These are phyloP conservation scores for Capronia americana DNA, from an alignment of 2,329 filamentous ascomycete species.

Conservation along the genomic window DNA sequence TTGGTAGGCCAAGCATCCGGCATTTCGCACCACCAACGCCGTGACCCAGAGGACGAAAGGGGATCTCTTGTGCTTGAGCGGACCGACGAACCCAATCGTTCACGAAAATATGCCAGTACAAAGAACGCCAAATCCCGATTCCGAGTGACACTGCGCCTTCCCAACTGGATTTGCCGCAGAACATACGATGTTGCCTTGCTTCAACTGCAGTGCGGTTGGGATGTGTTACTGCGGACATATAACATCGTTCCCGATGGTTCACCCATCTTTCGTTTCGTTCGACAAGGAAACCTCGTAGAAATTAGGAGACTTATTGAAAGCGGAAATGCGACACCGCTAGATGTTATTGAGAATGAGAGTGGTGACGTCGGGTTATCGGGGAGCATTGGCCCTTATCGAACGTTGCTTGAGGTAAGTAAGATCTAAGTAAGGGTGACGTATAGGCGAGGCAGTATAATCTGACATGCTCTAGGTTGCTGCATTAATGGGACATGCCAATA, in stretches of 20 bases:
- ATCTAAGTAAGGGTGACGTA: not conserved
- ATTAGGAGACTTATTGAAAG: slow-evolving; percentile 3
- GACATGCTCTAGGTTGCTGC: slow-evolving; percentile 3
- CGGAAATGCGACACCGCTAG: slow-evolving; percentile 11
- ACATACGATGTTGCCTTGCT: slow-evolving; percentile 2
- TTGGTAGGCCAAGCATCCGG: not conserved
- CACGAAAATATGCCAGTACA: not conserved
- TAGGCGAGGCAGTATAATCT: not conserved
- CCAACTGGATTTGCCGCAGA: not conserved
- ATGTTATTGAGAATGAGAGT: too few species aligned
- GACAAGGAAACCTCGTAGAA: not conserved
- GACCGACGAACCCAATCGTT: not conserved
- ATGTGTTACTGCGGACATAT: not conserved
- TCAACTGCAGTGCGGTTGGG: slow-evolving; percentile 9
- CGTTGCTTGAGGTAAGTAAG: slow-evolving; percentile 9
- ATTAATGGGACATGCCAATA: not conserved
- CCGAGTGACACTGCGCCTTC: not conserved
- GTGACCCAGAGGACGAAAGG: not conserved
- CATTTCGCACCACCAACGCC: not conserved
- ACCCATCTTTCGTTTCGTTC: not conserved
- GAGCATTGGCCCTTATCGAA: not conserved
- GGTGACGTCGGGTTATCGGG: too few species aligned
- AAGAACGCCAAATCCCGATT: slow-evolving; percentile 6
- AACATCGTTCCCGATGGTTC: not conserved
- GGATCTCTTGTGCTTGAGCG: not conserved